Conservation (phyloP, 257 asterid species). For the Solanum sitiens region DNA sequence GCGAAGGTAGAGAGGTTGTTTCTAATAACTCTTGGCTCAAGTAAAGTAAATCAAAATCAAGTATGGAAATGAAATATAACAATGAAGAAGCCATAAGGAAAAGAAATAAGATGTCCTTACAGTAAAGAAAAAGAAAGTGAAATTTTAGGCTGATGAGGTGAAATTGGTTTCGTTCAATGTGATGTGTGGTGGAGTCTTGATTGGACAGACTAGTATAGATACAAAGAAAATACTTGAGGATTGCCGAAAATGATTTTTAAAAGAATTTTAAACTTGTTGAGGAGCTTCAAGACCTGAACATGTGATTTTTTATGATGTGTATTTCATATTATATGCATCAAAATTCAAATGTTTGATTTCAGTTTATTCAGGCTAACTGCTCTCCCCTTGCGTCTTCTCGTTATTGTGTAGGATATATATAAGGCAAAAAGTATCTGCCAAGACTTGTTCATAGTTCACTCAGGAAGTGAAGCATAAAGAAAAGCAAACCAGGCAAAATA, state of each 20-base stretch:
- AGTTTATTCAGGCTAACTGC: not conserved
- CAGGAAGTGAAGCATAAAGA: constrained; percentile 17
- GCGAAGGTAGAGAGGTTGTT: too few relatives aligned
- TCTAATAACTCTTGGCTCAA: too few relatives aligned
- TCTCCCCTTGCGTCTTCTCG: not conserved
- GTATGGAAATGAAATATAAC: not conserved
- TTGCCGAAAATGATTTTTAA: not conserved
- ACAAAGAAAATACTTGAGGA: not conserved
- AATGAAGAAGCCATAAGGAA: not conserved
- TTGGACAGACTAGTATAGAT: not conserved
- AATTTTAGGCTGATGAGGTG: not conserved
- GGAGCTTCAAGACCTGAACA: not conserved
- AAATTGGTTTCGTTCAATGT: not conserved
- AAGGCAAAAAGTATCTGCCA: not conserved
- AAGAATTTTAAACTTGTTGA: not conserved
- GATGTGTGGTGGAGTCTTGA: not conserved
- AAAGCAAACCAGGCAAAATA: not conserved
- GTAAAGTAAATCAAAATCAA: not conserved
- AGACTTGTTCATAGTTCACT: constrained; percentile 8
- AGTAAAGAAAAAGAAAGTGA: not conserved
- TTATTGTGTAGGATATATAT: not conserved
- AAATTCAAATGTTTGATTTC: not conserved
- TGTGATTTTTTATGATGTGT: not conserved
- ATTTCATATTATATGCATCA: not conserved
- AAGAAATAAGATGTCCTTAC: not conserved